Evolutionary conservation across 495 filamentous ascomycete genomes (phyloP), one percentile per base, ranked within the genome.

Genomic region (Lichenothelia convexa): DNA sequence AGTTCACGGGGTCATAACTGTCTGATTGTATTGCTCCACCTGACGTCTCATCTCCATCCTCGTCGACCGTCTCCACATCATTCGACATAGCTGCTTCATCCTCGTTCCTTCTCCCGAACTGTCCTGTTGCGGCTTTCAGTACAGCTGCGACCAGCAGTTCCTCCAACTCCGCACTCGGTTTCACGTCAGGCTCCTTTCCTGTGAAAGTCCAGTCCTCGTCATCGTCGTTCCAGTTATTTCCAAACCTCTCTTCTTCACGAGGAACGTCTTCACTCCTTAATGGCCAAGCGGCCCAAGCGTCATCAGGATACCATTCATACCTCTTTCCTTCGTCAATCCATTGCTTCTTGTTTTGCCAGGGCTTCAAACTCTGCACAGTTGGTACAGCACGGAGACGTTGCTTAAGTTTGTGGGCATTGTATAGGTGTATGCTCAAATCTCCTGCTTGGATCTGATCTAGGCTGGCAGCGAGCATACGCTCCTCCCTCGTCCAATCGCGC

Each of bases 261-360:
- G 78, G 77, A 13, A 85, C 78, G 5, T 61, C 55, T 8, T 59
- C 49, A 16, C 64, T 60, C 12, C 53, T 54, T 55, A 85, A 44
- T 15, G 84, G 84, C 84, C 84, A 93, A 1, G 80, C 77, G 2
- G 76, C 76, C 82, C 82, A 91, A 21, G 18, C n/a, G 11, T 35
- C 33, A 23, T 38, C 30, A 1, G 55, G 44, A 18, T 45, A 41
- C 38, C 41, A 53, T 45, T 22, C 45, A 35, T 29, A 54, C 44
- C 45, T 53, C 39, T 12, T 42, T 18, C 46, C 29, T 26, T 47
- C 39, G 18, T 43, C 44, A n/a, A 30, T 40, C 59, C 59, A 59
- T 11, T 15, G 21, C 15, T 48, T 41, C 40, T 58, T 52, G 16
- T 46, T 44, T 26, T 43, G 51, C 58, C 38, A 51, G n/a, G 40